Conservation (phyloP, 208 protist genomes). For the Leishmania martiniquensis region DNA sequence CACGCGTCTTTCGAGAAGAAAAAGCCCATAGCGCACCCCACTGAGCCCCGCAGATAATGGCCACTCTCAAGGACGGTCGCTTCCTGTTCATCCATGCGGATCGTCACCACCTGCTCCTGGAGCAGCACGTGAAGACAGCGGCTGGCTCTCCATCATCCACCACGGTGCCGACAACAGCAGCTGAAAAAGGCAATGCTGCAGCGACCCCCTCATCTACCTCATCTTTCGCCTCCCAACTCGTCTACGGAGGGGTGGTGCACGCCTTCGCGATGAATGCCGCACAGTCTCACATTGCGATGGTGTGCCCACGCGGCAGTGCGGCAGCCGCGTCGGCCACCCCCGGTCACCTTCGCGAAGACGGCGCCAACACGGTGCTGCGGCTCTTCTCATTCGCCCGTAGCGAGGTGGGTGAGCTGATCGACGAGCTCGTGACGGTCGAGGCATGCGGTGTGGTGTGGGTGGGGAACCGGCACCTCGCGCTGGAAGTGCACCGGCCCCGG, state of each 20-base stretch:
- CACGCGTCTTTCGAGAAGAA: not conserved
- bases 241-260: constrained; percentile 46
- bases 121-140: not conserved
- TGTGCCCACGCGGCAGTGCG: constrained; percentile 24
- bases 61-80: constrained; percentile 17
- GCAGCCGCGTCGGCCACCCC: constrained; percentile 7
- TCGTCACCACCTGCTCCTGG: constrained; percentile 7
- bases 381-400: constrained; percentile 28
- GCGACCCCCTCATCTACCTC: not conserved
- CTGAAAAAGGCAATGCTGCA: not conserved
- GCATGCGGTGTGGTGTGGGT: constrained; percentile 57
- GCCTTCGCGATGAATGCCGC: constrained; percentile 36
- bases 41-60: not conserved
- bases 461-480: constrained; percentile 27
- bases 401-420: constrained; percentile 54
- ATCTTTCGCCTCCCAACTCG: constrained; percentile 14
- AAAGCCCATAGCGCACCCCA: not conserved
- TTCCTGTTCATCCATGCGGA: constrained; percentile 18
- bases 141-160: not conserved
- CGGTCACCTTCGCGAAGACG: not conserved
- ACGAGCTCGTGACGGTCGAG: constrained; percentile 40
- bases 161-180: not conserved
- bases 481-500: constrained; percentile 14
- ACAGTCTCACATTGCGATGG: constrained; percentile 33
- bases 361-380: constrained; percentile 15